These are phyloP conservation scores for Ophiostoma tasmaniense DNA, from an alignment of 2,329 filamentous ascomycete species.

Conservation along the genomic window DNA sequence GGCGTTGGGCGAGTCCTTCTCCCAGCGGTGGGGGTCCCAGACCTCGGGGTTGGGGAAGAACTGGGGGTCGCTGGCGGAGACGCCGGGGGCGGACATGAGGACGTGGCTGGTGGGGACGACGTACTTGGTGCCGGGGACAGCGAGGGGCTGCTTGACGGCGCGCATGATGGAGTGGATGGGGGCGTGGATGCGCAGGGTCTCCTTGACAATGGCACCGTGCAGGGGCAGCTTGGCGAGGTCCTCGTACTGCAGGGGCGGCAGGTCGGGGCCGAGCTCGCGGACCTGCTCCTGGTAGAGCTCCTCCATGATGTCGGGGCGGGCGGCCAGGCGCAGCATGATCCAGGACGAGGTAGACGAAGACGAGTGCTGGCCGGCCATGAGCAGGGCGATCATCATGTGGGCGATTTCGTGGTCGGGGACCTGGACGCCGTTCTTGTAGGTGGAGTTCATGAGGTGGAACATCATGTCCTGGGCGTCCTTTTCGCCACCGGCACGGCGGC, in stretches of 20 bases:
- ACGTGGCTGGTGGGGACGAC: constrained; percentile 72
- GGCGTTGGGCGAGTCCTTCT: constrained; percentile 51
- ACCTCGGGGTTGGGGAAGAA: constrained; percentile 74
- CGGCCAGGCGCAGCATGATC: constrained; percentile 67
- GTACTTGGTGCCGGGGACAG: constrained; percentile 72
- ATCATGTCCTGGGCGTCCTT: constrained; percentile 60
- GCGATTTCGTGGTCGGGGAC: constrained; percentile 70
- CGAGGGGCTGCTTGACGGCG: constrained; percentile 81
- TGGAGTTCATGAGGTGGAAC: constrained; percentile 66
- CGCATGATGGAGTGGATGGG: constrained; percentile 95
- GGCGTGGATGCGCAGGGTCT: constrained; percentile 82
- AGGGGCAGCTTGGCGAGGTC: constrained; percentile 70
- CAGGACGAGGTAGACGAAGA: constrained; percentile 70
- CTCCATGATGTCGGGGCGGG: constrained; percentile 59
- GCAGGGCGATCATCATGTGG: constrained; percentile 77
- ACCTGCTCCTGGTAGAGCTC: constrained; percentile 72
- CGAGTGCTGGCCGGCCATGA: constrained; percentile 79
- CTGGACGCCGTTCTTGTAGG: constrained; percentile 62
- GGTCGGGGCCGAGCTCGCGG: constrained; percentile 60
- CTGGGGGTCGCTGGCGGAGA: constrained; percentile 60
- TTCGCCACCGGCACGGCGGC: constrained; percentile 45
- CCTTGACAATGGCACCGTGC: constrained; percentile 78
- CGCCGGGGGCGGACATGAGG: constrained; percentile 77
- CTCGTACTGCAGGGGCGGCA: constrained; percentile 69
- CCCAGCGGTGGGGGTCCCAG: constrained; percentile 93